phyloP scores from a whole-genome alignment of 805 yeast genomes.

The Barnettozyma vustinii region DNA sequence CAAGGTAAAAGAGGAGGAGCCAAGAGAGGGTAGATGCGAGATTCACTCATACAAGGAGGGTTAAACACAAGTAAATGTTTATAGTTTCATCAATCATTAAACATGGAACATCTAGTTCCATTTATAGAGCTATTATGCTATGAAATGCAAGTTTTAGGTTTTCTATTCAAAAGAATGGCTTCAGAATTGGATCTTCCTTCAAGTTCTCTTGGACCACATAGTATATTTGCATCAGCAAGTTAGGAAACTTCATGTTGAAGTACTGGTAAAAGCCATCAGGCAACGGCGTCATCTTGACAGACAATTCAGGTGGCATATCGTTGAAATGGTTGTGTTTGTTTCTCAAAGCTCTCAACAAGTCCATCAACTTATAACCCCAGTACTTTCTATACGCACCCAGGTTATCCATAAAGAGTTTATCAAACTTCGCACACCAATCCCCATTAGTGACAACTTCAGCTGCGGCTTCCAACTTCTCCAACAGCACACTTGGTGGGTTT shows the following conservation, averaged over 20 bases:
- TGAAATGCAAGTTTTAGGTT: not conserved
- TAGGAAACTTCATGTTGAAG: slow-evolving; percentile 73
- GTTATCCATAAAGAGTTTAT: slow-evolving; percentile 68
- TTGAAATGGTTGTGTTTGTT: slow-evolving; percentile 94
- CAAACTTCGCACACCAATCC: slow-evolving; percentile 79
- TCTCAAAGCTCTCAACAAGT: slow-evolving; percentile 80
- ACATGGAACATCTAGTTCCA: not conserved
- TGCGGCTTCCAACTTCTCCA: slow-evolving; percentile 48
- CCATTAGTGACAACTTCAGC: slow-evolving; percentile 48
- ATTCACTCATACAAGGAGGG: not conserved
- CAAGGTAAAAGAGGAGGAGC: slow-evolving; percentile 1
- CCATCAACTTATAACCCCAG: slow-evolving; percentile 72
- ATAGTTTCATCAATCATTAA: not conserved
- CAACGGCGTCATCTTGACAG: slow-evolving; percentile 62
- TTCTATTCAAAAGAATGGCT: slow-evolving; percentile 31
- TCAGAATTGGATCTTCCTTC: slow-evolving; percentile 57
- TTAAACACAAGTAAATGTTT: not conserved
- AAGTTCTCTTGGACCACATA: slow-evolving; percentile 51
- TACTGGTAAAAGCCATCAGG: slow-evolving; percentile 83
- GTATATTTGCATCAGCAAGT: slow-evolving; percentile 69
- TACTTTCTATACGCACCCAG: slow-evolving; percentile 90
- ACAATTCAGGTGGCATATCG: slow-evolving; percentile 71
- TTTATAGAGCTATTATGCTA: not conserved
- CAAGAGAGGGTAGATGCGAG: not conserved
- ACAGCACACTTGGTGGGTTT: slow-evolving; percentile 66